Evolutionary conservation across 768 basidiomycete genomes (phyloP).

Genomic region (Pulveroboletus sp.): DNA sequence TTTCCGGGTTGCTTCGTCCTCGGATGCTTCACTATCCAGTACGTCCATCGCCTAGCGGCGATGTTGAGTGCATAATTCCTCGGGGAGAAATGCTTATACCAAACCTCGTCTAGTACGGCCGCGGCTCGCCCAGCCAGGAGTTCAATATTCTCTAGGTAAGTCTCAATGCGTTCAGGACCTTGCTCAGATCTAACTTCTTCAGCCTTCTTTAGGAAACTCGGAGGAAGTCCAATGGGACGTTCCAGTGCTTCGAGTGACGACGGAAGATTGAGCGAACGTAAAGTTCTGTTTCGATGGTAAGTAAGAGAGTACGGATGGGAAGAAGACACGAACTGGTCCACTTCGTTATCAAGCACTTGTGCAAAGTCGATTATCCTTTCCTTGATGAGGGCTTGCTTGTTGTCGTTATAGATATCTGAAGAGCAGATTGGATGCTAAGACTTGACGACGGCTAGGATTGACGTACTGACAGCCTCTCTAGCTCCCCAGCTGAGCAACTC

Average conservation of each 20-base stretch:
- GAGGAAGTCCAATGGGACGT: constrained; percentile 80
- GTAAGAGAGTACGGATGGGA: not conserved
- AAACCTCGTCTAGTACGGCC: constrained; percentile 70
- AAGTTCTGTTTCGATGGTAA: constrained; percentile 40
- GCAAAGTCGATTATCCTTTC: constrained; percentile 60
- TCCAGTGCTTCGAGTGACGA: constrained; percentile 85
- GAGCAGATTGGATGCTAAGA: not conserved
- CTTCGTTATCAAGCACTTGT: constrained; percentile 56
- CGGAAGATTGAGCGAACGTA: constrained; percentile 74
- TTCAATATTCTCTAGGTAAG: constrained; percentile 68
- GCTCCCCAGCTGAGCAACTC: constrained; percentile 85
- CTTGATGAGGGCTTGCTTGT: constrained; percentile 64
- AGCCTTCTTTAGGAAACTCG: constrained; percentile 79
- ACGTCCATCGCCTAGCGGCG: constrained; percentile 72
- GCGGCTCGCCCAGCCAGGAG: constrained; percentile 58
- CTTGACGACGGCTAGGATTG: not conserved
- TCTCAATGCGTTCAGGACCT: constrained; percentile 67
- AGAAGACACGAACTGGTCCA: constrained; percentile 48
- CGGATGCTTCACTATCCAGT: constrained; percentile 84
- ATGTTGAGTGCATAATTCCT: not conserved
- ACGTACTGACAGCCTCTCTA: constrained; percentile 78
- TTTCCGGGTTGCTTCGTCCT: constrained; percentile 68
- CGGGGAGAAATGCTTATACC: constrained; percentile 3
- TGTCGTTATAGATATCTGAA: constrained; percentile 80
- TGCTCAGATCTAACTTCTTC: constrained; percentile 78